Percentiles rank a stretch among this genome's conserved stretches.
phyloP scores from a whole-genome alignment of 345 rosid species.

The Nephelium lappaceum region DNA sequence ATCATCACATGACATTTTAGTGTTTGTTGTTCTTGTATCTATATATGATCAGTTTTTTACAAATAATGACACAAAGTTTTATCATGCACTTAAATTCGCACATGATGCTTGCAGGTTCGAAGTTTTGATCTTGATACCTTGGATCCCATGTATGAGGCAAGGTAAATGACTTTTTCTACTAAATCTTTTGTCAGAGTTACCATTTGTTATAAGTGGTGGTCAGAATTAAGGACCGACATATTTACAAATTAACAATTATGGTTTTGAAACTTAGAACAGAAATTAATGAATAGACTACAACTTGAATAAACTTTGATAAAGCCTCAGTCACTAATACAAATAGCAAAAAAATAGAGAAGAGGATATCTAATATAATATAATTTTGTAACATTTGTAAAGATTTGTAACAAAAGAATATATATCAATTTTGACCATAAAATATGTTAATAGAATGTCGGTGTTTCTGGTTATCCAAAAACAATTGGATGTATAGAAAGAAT shows the following conservation, averaged over 20 bases:
- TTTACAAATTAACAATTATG: no score
- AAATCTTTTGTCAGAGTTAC: background rate
- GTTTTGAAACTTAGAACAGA: background rate
- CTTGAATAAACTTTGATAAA: background rate
- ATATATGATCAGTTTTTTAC: background rate
- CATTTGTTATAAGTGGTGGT: background rate
- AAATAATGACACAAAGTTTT: background rate
- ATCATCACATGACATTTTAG: background rate
- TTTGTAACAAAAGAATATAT: background rate
- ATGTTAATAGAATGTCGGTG: background rate
- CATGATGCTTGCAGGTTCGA: slow-evolving; percentile 64
- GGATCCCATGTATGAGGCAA: slow-evolving; percentile 87
- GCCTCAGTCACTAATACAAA: background rate
- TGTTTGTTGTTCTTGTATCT: background rate
- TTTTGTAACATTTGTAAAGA: background rate
- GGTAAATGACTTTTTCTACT: slow-evolving; percentile 40
- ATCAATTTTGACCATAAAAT: background rate
- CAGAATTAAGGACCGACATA: background rate
- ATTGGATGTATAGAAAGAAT: background rate
- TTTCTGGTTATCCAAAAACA: background rate
- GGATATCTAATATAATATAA: background rate
- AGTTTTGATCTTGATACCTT: slow-evolving; percentile 66
- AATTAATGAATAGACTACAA: background rate
- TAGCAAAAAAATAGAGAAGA: background rate
- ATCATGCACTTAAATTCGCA: slow-evolving; percentile 9